phyloP scores from a whole-genome alignment of 1,139 yeast species.

The Saccharomyces pastorianus region DNA sequence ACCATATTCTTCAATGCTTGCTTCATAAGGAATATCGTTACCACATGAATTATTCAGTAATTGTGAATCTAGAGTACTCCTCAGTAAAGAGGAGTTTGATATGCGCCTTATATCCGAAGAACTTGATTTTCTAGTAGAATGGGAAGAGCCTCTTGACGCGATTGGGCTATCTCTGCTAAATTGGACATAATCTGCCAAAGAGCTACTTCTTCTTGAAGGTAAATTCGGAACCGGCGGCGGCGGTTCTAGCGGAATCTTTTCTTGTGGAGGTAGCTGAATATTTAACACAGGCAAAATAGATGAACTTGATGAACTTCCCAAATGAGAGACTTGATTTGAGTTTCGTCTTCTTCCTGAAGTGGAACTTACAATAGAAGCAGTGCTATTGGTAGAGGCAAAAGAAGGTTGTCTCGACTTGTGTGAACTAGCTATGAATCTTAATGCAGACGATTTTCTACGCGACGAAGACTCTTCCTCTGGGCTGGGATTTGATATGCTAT shows the following conservation, averaged over 20 bases:
- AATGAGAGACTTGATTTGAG: slow-evolving; percentile 3
- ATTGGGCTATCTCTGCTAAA: slow-evolving; percentile 22
- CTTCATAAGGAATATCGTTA: background rate
- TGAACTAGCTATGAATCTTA: background rate
- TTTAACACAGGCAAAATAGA: slow-evolving; percentile 20
- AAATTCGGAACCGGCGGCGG: slow-evolving; percentile 13
- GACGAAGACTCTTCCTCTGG: background rate
- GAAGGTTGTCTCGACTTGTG: slow-evolving; percentile 14
- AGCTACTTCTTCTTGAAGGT: slow-evolving; percentile 9
- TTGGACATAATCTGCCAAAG: slow-evolving; percentile 11
- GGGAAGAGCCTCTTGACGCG: slow-evolving; percentile 14
- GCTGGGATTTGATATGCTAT: background rate
- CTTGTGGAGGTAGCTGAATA: slow-evolving; percentile 42
- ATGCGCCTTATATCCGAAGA: slow-evolving; percentile 10
- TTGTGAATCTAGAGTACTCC: background rate
- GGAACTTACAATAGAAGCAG: slow-evolving; percentile 28
- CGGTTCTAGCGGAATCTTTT: slow-evolving; percentile 17
- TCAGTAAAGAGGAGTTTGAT: background rate
- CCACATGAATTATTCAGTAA: background rate
- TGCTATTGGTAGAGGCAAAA: slow-evolving; percentile 27
- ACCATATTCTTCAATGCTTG: background rate
- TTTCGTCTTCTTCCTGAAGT: slow-evolving; percentile 18
- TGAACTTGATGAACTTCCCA: background rate
- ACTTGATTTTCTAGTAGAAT: slow-evolving; percentile 8
- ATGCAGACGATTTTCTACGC: background rate